phyloP scores from a whole-genome alignment of 179 eudicot genomes.

The Actinidia polygama region DNA sequence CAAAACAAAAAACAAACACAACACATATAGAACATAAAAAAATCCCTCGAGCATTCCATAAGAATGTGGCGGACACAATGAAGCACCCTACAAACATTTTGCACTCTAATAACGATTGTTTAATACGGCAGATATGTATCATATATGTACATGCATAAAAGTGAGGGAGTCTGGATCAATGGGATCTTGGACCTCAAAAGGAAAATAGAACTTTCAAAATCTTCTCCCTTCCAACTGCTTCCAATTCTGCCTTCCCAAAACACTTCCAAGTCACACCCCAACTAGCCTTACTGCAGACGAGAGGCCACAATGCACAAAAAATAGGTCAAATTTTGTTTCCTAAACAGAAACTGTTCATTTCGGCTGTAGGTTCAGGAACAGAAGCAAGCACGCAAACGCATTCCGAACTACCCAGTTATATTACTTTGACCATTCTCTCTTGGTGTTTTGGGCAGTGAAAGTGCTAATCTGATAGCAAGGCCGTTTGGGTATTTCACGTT shows the following conservation, averaged over 20 bases:
- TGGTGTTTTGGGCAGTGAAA: neutral
- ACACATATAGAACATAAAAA: too few relatives aligned
- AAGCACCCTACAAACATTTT: neutral
- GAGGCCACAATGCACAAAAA: neutral
- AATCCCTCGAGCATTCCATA: neutral
- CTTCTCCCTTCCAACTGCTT: neutral
- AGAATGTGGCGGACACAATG: neutral
- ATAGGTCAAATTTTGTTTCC: neutral
- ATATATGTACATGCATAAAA: neutral
- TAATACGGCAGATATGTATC: too few relatives aligned
- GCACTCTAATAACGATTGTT: neutral
- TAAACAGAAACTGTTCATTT: neutral
- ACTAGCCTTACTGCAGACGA: neutral
- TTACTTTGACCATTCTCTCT: neutral
- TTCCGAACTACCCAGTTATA: neutral
- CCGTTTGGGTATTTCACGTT: neutral
- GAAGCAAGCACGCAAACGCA: neutral
- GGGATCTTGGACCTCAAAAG: neutral
- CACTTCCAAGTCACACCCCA: neutral
- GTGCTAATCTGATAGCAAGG: conserved; percentile 2
- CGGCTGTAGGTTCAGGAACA: neutral
- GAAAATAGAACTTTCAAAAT: neutral
- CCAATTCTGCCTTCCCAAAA: neutral
- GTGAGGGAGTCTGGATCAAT: neutral
- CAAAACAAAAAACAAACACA: too few relatives aligned